Percentiles rank a stretch among this genome's conserved stretches.
phyloP scores from a whole-genome alignment of 306 rosid species.

The Rosa lucieae region DNA sequence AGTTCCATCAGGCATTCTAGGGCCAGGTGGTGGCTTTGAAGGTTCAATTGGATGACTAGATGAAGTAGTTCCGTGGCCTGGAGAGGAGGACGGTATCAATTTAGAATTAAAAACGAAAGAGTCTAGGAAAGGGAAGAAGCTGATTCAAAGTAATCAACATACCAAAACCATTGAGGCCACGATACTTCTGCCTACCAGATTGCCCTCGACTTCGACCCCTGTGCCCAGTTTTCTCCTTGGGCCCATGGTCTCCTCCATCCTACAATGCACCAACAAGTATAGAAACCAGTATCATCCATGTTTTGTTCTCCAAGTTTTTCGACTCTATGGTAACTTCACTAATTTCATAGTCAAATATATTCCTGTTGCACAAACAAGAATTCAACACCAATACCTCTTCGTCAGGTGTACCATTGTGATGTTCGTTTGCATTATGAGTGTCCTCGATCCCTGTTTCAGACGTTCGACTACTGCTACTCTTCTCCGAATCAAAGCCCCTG shows the following conservation, averaged over 20 bases:
- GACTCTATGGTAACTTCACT: not conserved
- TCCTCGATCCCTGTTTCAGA: constrained; percentile 65
- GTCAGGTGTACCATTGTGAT: constrained; percentile 56
- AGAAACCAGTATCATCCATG: not conserved
- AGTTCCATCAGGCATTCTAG: constrained; percentile 97
- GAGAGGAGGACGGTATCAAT: constrained; percentile 1
- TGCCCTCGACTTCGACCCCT: constrained; percentile 65
- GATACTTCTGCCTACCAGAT: constrained; percentile 65
- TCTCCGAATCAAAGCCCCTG: constrained; percentile 68
- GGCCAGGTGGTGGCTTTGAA: constrained; percentile 94
- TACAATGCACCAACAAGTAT: constrained; percentile 25
- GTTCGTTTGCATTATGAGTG: constrained; percentile 58
- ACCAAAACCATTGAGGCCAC: constrained; percentile 74
- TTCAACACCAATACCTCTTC: constrained; percentile 54
- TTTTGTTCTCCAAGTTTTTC: not conserved
- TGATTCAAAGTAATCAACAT: not conserved
- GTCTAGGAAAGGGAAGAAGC: not conserved
- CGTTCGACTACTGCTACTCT: constrained; percentile 42
- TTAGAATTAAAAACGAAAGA: not conserved
- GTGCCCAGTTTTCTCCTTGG: constrained; percentile 70
- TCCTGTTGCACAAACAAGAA: not conserved
- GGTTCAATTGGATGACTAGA: constrained; percentile 54
- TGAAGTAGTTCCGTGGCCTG: constrained; percentile 78
- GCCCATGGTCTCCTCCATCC: constrained; percentile 59
- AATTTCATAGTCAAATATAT: not conserved